Base-by-base conservation (phyloP, 2,329 filamentous ascomycete genomes). In the Trichoderma pleuroti region DNA sequence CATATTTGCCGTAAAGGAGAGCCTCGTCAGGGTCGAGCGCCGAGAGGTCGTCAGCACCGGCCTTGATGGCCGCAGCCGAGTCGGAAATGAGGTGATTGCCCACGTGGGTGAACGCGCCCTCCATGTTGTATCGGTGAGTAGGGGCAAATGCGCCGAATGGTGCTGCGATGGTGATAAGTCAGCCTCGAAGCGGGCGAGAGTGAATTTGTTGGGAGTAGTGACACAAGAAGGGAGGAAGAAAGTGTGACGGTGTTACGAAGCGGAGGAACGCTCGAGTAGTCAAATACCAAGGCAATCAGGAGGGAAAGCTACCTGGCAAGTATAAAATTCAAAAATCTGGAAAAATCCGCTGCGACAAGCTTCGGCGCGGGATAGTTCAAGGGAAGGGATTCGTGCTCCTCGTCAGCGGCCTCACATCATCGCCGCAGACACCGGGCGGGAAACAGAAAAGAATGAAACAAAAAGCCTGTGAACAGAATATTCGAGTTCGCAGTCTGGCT, bases 1-100 rank as follows among this genome's bases (percentile, higher is more conserved):
- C 83, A 85, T 87, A 86, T 84, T 91, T 86, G 76, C 90, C 87
- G 77, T 93, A 93, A 60, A 97, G 87, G 74, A 95, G 86, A 82
- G 88, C 92, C 82, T 97, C 94, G 77, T 97, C 93, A 39, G 90
- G 85, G 75, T 93, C 91, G 77, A 91, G 86, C 49, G 88, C 87
- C 52, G 90, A 91, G 36, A 92, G 82, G 72, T 89, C 89, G 82
- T 97, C 93, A 77, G 92, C 90, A 77, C 89, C 91, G 74, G 94
- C 94, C 78, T 97, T 97, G 82, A 98, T 97, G 73, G 92, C 93
- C 72, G 92, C 90, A 68, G 91, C 92, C 66, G 92, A 93, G 82
- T 94, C 92, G 77, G 92, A 94, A 78, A 96, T 90, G 76, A 94
- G 85, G 82, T 94, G 92, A 83, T 96, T 97, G 77, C 92, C 92